Percentiles rank a stretch among this genome's conserved stretches.
These are phyloP conservation scores for Vaccinium myrtillus DNA, from an alignment of 148 eudicot genomes.

Conservation along the genomic window DNA sequence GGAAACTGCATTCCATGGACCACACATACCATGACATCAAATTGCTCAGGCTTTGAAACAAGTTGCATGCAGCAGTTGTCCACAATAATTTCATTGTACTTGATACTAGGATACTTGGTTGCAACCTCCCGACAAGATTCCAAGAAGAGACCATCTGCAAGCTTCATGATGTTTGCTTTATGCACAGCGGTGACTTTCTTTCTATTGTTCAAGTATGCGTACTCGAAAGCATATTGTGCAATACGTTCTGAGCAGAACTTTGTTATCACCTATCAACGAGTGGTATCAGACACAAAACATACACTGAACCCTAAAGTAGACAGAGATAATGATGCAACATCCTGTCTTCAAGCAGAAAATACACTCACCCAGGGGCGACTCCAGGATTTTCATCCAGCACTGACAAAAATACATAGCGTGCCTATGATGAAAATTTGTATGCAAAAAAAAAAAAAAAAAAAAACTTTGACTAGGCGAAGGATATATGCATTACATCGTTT, in stretches of 20 bases:
- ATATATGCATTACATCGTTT: too few relatives aligned
- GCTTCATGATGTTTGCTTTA: slow-evolving; percentile 92
- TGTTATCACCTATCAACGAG: slow-evolving; percentile 65
- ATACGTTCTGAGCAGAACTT: slow-evolving; percentile 89
- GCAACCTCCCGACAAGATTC: slow-evolving; percentile 90
- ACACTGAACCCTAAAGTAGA: neutral
- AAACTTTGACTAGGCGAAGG: too few relatives aligned
- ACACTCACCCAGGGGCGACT: too few relatives aligned
- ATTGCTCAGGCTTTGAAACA: slow-evolving; percentile 86
- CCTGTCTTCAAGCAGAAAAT: neutral
- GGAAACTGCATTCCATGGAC: neutral
- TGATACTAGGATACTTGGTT: slow-evolving; percentile 62
- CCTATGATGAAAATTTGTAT: too few relatives aligned
- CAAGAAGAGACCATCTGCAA: slow-evolving; percentile 86
- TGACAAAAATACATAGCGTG: too few relatives aligned
- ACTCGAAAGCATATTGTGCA: slow-evolving; percentile 85
- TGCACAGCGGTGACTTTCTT: slow-evolving; percentile 92
- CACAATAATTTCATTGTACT: slow-evolving; percentile 77
- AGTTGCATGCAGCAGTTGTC: slow-evolving; percentile 98
- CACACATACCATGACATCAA: slow-evolving; percentile 73
- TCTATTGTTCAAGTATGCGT: slow-evolving; percentile 83
- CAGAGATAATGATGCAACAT: neutral
- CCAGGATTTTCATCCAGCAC: too few relatives aligned
- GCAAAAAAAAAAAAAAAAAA: too few relatives aligned
- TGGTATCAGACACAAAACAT: slow-evolving; percentile 2